Conservation (phyloP, 73 alveolate species). For the Paramecium caudatum region DNA sequence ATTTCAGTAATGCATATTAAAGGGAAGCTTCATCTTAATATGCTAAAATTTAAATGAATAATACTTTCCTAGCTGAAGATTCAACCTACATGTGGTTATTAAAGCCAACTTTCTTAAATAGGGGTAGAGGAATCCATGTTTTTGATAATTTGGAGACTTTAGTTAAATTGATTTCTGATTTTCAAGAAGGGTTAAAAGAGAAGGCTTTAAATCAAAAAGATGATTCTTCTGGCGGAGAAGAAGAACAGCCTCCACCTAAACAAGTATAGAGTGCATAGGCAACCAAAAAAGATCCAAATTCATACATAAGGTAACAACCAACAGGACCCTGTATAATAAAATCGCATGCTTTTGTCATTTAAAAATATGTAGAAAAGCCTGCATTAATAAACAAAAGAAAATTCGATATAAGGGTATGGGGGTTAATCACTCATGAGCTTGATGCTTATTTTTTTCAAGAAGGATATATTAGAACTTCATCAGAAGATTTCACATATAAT, state of each 20-base stretch:
- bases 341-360: conserved; percentile 73
- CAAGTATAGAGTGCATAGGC: conserved; percentile 39
- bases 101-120: conserved; percentile 86
- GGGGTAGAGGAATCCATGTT: conserved; percentile 93
- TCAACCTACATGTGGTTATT: conserved; percentile 76
- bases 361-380: conserved; percentile 94
- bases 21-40: conserved; percentile 54
- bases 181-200: conserved; percentile 68
- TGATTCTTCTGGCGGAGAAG: conserved; percentile 37
- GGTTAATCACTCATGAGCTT: conserved; percentile 86
- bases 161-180: conserved; percentile 51
- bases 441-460: conserved; percentile 91
- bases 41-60: conserved; percentile 58
- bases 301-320: conserved; percentile 44
- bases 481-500: conserved; percentile 79
- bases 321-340: conserved; percentile 63
- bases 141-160: conserved; percentile 79
- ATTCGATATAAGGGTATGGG: conserved; percentile 96
- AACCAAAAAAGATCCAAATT: conserved; percentile 50
- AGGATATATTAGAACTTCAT: conserved; percentile 95
- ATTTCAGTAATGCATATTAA: conserved; percentile 64
- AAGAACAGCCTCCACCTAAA: conserved; percentile 2
- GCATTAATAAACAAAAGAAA: conserved; percentile 87
- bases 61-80: conserved; percentile 60
- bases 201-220: conserved; percentile 70